Base-by-base conservation (phyloP, 306 rosid genomes). In the Cucurbita maxima region DNA sequence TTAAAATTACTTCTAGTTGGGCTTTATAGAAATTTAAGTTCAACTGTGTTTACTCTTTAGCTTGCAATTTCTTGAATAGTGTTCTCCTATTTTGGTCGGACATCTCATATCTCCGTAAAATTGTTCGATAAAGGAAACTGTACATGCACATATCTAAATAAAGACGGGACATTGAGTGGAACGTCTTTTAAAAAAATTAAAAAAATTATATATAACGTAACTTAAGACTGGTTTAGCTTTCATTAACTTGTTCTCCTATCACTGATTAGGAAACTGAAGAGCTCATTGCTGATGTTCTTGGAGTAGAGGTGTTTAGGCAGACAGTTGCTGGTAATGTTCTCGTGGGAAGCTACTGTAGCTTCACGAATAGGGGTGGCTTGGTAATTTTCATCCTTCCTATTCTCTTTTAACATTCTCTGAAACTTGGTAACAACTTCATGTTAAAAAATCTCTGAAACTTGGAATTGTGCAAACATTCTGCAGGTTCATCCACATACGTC, bases 401-500 rank as follows among this genome's bases (percentile, higher is more conserved):
- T 25, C 13, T 3, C 47, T 7, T 30, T 36, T 13, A 68, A 68
- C 56, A 4, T 19, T 10, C 7, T 6, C 71, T 64, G 37, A 38
- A 62, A 36, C 13, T 8, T 37, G 30, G 48, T n/a, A n/a, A n/a
- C n/a, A n/a, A 4, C 30, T 12, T 34, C 8, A 36, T 43, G 34
- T 19, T 4, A 30, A 9, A 53, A 1, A 9, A 1, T 10, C 7
- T 6, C 71, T 64, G 37, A 38, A 62, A 36, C 13, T 8, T 37
- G 30, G 48, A 10, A 1, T 37, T 67, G 19, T 22, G 56, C 16
- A 12, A 73, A 56, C 0, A 1, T 14, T 30, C 15, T 5, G 78
- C 90, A 93, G 96, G 96, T 94, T 53, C 98, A 94, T 76, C 98
- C 98, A 10, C 96, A 89, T 77, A 94, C 97, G 3, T 94, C 97